Base-by-base conservation (phyloP, 177 flowering plant species). In the Vitis hybrid region DNA sequence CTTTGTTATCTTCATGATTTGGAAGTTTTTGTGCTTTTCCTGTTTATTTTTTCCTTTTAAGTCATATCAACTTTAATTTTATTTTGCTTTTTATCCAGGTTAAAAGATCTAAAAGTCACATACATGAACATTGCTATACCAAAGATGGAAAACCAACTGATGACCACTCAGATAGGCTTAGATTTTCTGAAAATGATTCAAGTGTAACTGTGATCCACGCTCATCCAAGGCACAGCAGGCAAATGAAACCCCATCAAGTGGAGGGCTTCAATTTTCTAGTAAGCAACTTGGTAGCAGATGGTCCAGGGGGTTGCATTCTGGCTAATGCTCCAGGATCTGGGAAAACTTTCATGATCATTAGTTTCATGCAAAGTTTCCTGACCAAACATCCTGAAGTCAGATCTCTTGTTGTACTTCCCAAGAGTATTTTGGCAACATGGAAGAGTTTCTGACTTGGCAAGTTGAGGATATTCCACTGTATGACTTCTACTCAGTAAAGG, bases 321-420 rank as follows among this genome's bases (percentile, higher is more conserved):
- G 98, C 99, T 10, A 97, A 95, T 86, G 99, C 99, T 63, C 99
- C 99, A 2, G 99, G 97, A 38, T 95, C 99, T 54, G 99, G 99
- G 3, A 95, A 93, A 68, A 95, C 97, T 0, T 90, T 95, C 65
- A 89, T 95, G 93, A 82, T 95, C 0, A 92, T 95, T 24, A 93
- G 98, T 62, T 95, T 95, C 69, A 81, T 93, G 59, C 98, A 95
- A 67, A 90, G 96, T 62, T 93, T 93, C 73, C 82, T 95, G 53
- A 90, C 91, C 2, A 92, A 86, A 59, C 86, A 86, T 79, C 97
- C 90, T 6, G 59, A 79, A 65, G 97, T 90, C 1, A 85, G 90
- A 68, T 97, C 98, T 18, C 75, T 95, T 4, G 86, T 95, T 15
- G 85, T 95, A 38, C 84, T 95, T 4, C 98, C 98, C 0, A 88